Conservation (phyloP, 176 grass and related monocot genomes). For the Oryza nivara region DNA sequence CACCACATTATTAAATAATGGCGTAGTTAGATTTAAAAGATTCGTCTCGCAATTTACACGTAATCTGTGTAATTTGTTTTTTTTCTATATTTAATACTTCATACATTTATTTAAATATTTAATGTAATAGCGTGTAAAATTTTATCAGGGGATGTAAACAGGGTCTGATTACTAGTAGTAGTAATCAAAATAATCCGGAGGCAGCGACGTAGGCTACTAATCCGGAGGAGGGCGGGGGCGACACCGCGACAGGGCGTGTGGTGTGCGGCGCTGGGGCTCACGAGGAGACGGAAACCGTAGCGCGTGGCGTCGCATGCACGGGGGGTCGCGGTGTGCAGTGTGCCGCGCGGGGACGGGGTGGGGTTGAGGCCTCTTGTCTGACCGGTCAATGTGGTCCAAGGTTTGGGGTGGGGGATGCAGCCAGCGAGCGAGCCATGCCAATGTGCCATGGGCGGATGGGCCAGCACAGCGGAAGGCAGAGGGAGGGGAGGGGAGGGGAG, state of each 20-base stretch:
- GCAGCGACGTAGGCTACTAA: background rate
- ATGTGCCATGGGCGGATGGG: conserved; percentile 27
- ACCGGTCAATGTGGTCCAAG: conserved; percentile 58
- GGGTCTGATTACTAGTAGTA: too few species aligned
- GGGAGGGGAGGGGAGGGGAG: too few species aligned
- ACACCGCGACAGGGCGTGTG: background rate
- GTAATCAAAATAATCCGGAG: background rate
- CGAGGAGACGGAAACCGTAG: background rate
- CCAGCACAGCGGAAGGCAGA: too few species aligned
- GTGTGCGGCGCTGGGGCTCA: conserved; percentile 15
- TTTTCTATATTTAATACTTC: too few species aligned
- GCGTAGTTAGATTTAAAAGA: too few species aligned
- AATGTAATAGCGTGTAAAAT: too few species aligned
- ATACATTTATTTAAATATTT: too few species aligned
- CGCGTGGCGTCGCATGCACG: too few species aligned
- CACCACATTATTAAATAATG: too few species aligned
- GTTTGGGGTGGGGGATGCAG: background rate
- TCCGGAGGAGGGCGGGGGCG: background rate
- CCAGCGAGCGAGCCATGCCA: conserved; percentile 20
- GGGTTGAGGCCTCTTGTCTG: conserved; percentile 28
- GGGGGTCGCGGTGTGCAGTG: background rate
- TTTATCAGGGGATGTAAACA: too few species aligned
- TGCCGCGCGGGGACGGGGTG: conserved; percentile 22
- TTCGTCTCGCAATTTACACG: too few species aligned
- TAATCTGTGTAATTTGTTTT: too few species aligned